Evolutionary conservation across 2,329 filamentous ascomycete species (phyloP).

Genomic region (Cephalotrichum gorgonifer): DNA sequence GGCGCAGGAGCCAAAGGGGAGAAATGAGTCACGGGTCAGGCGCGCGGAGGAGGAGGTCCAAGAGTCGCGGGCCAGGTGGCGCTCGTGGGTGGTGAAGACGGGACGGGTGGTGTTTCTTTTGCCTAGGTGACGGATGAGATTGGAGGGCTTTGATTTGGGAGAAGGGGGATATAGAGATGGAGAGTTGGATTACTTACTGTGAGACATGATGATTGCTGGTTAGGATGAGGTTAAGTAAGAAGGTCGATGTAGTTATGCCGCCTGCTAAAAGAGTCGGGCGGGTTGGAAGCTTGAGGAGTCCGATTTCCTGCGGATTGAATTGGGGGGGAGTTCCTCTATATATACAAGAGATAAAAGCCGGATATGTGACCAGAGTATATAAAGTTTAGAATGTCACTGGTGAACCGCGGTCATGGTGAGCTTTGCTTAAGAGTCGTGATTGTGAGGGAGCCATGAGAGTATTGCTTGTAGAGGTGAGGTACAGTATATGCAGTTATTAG

Average conservation of each 20-base stretch:
- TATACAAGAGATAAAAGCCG: not conserved
- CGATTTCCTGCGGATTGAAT: too few relatives aligned
- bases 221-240: not conserved
- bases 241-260: too few relatives aligned
- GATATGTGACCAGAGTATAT: too few relatives aligned
- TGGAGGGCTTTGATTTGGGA: not conserved
- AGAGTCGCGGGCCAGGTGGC: constrained; percentile 65
- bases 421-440: not conserved
- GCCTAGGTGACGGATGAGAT: too few relatives aligned
- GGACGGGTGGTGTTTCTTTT: constrained; percentile 88
- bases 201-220: constrained; percentile 27
- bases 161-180: not conserved
- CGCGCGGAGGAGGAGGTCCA: constrained; percentile 81
- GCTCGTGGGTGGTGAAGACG: constrained; percentile 90
- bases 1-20: constrained; percentile 80
- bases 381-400: too few relatives aligned
- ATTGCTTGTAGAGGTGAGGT: not conserved
- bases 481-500: not conserved
- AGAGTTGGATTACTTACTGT: constrained; percentile 28
- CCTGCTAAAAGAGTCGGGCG: not conserved
- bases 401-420: not conserved
- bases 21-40: constrained; percentile 80
- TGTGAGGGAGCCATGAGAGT: not conserved
- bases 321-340: not conserved
- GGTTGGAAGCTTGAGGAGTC: not conserved